These are phyloP conservation scores for Herpetomonas samuelpessoai DNA, from an alignment of 208 protist genomes.

Conservation along the genomic window DNA sequence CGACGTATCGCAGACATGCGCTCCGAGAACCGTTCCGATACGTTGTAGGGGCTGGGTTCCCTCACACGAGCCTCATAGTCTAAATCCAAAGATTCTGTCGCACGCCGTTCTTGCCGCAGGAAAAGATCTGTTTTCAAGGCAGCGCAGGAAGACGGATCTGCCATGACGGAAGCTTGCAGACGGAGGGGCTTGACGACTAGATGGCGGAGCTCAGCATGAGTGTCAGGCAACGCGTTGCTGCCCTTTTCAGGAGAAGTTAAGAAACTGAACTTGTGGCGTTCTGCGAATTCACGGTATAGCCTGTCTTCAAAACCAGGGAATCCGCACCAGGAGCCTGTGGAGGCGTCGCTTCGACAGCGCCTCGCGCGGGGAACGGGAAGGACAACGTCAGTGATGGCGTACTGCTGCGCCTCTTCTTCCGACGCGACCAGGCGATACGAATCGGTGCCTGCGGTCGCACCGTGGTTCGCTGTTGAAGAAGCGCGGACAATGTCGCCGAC, in stretches of 20 bases:
- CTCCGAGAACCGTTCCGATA: conserved; percentile 73
- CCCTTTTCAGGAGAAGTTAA: conserved; percentile 21
- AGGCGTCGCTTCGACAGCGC: neutral
- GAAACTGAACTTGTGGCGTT: conserved; percentile 32
- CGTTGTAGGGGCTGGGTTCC: conserved; percentile 76
- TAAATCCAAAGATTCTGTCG: conserved; percentile 28
- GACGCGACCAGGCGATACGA: conserved; percentile 15
- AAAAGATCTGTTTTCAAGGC: conserved; percentile 74
- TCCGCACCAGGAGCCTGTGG: conserved; percentile 2
- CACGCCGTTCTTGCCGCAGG: conserved; percentile 64
- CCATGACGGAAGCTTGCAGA: conserved; percentile 47
- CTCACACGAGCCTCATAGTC: conserved; percentile 52
- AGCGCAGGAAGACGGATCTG: conserved; percentile 69
- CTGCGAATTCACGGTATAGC: conserved; percentile 32
- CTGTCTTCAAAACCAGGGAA: too few species aligned
- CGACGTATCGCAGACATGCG: conserved; percentile 31
- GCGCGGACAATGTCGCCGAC: conserved; percentile 59
- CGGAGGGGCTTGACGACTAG: conserved; percentile 42
- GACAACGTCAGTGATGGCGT: conserved; percentile 67
- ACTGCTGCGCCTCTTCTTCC: conserved; percentile 24
- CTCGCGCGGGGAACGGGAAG: conserved; percentile 51
- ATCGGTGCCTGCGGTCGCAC: neutral
- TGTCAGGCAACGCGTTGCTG: neutral
- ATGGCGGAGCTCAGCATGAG: conserved; percentile 55
- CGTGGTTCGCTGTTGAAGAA: neutral